A percentile compares a stretch with the other conserved stretches of the same genome.
phyloP scores from a whole-genome alignment of 202 grass and related monocot genomes.

The Schoenoplectus tabernaemontani region DNA sequence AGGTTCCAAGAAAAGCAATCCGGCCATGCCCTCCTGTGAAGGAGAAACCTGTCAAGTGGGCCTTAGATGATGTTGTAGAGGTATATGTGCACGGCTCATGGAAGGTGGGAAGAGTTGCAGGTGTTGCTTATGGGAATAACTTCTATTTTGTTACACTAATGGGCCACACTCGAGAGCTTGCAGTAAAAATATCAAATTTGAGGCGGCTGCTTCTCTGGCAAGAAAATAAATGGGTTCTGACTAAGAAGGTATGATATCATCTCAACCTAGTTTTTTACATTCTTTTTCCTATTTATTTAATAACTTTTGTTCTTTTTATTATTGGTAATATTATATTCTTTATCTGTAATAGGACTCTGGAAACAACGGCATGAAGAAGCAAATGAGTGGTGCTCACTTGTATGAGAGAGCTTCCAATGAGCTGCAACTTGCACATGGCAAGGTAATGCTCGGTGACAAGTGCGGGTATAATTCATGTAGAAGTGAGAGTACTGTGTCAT shows the following conservation, averaged over 20 bases:
- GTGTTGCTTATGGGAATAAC: slow-evolving; percentile 22
- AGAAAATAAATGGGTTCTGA: slow-evolving; percentile 33
- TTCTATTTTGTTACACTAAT: slow-evolving; percentile 17
- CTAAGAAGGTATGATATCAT: slow-evolving; percentile 41
- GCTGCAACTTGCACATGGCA: not conserved
- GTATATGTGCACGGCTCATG: slow-evolving; percentile 35
- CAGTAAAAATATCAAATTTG: slow-evolving; percentile 8
- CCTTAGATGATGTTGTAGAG: slow-evolving; percentile 39
- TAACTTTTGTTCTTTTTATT: not conserved
- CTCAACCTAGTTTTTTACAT: not conserved
- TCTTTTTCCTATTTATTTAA: not conserved
- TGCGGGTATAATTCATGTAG: slow-evolving; percentile 22
- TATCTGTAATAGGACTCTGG: slow-evolving; percentile 22
- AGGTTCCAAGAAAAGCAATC: slow-evolving; percentile 37
- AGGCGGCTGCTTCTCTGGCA: slow-evolving; percentile 5
- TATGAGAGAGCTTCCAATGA: not conserved
- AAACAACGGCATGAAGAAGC: not conserved
- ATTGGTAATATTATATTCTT: slow-evolving; percentile 16
- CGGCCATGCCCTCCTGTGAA: slow-evolving; percentile 38
- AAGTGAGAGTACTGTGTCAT: slow-evolving; percentile 33
- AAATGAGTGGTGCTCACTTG: not conserved
- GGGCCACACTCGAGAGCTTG: not conserved
- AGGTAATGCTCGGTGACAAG: slow-evolving; percentile 27
- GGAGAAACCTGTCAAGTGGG: slow-evolving; percentile 20
- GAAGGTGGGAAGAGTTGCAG: slow-evolving; percentile 18